Evolutionary conservation across 306 rosid species (phyloP).

Genomic region (Sicyos baderoa): DNA sequence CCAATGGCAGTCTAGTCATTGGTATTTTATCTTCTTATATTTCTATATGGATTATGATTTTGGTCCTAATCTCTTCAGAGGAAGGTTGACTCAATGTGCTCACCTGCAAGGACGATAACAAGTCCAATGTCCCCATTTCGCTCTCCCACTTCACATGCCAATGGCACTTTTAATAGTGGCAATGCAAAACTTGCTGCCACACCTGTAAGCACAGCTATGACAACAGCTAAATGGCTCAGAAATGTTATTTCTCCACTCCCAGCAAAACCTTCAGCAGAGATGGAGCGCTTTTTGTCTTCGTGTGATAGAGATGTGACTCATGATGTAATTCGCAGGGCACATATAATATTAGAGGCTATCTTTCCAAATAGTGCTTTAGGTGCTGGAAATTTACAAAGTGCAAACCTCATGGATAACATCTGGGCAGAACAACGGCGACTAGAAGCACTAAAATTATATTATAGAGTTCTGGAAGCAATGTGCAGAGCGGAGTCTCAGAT

Average conservation of each 20-base stretch:
- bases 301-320: slow-evolving; percentile 78
- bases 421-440: slow-evolving; percentile 94
- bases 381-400: slow-evolving; percentile 56
- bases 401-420: slow-evolving; percentile 80
- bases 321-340: slow-evolving; percentile 81
- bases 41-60: neutral
- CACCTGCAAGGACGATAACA: slow-evolving; percentile 66
- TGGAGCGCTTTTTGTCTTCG: slow-evolving; percentile 64
- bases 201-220: slow-evolving; percentile 98
- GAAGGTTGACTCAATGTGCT: slow-evolving; percentile 61
- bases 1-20: neutral
- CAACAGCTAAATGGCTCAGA: slow-evolving; percentile 99
- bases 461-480: slow-evolving; percentile 91
- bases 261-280: slow-evolving; percentile 70
- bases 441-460: slow-evolving; percentile 84
- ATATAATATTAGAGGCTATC: slow-evolving; percentile 80
- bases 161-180: slow-evolving; percentile 38
- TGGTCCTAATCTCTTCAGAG: slow-evolving; percentile 35
- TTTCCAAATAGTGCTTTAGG: slow-evolving; percentile 84
- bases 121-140: slow-evolving; percentile 79
- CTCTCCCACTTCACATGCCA: slow-evolving; percentile 65
- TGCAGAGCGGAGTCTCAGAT: slow-evolving; percentile 93
- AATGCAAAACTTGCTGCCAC: slow-evolving; percentile 70
- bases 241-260: slow-evolving; percentile 81
- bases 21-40: neutral